phyloP scores from a whole-genome alignment of 805 yeast genomes.

The Zygoascus tannicola region DNA sequence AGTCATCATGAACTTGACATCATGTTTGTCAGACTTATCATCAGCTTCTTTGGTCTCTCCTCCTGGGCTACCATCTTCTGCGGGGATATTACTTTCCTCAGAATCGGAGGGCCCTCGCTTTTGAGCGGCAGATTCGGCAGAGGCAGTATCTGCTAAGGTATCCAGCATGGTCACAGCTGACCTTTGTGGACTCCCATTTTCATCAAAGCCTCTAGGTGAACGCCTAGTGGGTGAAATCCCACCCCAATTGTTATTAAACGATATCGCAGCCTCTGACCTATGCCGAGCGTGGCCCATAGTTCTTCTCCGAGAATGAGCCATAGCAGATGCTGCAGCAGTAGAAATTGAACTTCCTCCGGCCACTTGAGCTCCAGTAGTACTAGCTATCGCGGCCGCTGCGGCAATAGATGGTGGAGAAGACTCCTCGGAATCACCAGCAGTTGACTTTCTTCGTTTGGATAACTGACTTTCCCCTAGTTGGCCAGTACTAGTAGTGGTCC shows the following conservation, averaged over 20 bases:
- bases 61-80: neutral
- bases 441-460: conserved; percentile 13
- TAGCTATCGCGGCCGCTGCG: conserved; percentile 14
- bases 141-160: conserved; percentile 11
- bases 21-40: conserved; percentile 16
- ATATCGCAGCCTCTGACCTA: conserved; percentile 17
- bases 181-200: neutral
- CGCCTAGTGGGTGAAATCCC: neutral
- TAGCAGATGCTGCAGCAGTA: neutral
- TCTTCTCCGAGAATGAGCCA: conserved; percentile 7
- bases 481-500: conserved; percentile 6
- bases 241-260: conserved; percentile 8
- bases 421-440: conserved; percentile 9
- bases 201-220: conserved; percentile 4
- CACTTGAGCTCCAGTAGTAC: conserved; percentile 6
- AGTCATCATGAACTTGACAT: conserved; percentile 19
- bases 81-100: neutral
- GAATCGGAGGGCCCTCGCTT: conserved; percentile 1
- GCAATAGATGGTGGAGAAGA: conserved; percentile 7
- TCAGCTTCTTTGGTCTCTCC: neutral
- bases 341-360: neutral
- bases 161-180: conserved; percentile 13
- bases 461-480: conserved; percentile 6
- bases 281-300: conserved; percentile 16
- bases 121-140: conserved; percentile 10